These are phyloP conservation scores for Noccaea caerulescens DNA, from an alignment of 345 rosid genomes.

Conservation along the genomic window DNA sequence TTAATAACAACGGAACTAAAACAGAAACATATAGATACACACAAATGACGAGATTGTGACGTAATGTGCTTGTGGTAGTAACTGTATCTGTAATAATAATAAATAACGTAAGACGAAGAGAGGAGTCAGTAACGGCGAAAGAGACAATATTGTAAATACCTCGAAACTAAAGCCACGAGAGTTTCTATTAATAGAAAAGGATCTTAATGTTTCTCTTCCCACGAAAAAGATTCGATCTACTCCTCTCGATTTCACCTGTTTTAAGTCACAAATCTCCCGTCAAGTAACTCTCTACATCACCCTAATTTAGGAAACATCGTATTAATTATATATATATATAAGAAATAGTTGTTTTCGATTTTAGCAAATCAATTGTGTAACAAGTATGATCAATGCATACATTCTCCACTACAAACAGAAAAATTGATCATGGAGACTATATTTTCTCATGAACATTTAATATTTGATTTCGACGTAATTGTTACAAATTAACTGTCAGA, in stretches of 20 bases:
- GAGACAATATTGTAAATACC: constrained; percentile 41
- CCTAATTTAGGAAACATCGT: constrained; percentile 10
- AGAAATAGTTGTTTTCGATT: background rate
- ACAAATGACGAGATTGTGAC: constrained; percentile 35
- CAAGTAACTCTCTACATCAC: constrained; percentile 22
- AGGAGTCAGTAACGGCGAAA: constrained; percentile 37
- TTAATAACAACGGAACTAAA: background rate
- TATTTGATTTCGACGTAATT: background rate
- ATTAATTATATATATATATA: constrained; percentile 6
- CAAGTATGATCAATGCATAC: background rate
- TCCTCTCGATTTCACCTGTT: constrained; percentile 35
- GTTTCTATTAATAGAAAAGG: constrained; percentile 37
- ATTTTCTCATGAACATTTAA: constrained; percentile 18
- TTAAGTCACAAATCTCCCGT: constrained; percentile 11
- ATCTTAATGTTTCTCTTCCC: constrained; percentile 58
- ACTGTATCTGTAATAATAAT: constrained; percentile 39
- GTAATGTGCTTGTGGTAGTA: constrained; percentile 40
- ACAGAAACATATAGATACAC: background rate
- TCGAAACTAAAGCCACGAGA: constrained; percentile 27
- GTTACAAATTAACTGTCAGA: background rate
- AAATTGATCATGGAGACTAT: background rate
- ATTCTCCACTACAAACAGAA: background rate
- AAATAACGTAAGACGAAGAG: constrained; percentile 37
- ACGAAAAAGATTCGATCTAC: constrained; percentile 59
- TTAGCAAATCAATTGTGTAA: background rate